Percentiles rank a stretch among this genome's conserved stretches.
phyloP scores from a whole-genome alignment of 2,329 filamentous ascomycete genomes.

The Talaromyces sp. region DNA sequence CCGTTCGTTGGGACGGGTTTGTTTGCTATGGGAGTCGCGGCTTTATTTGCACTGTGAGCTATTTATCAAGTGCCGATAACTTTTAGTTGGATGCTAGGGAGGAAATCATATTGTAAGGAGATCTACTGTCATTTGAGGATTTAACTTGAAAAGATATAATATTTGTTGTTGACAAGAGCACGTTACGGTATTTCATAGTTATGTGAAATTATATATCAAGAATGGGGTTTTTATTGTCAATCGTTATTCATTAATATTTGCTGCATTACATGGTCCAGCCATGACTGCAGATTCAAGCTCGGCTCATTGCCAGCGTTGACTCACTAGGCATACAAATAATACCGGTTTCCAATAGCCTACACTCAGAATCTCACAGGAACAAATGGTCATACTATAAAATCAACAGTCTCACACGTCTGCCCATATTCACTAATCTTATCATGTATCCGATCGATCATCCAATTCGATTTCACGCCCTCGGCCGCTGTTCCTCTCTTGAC shows the following conservation, averaged over 20 bases:
- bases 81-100: too few relatives aligned
- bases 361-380: background rate
- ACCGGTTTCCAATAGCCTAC: background rate
- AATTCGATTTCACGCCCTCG: slow-evolving; percentile 28
- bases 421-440: background rate
- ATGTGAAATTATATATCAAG: background rate
- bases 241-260: background rate
- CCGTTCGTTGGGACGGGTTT: background rate
- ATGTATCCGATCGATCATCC: slow-evolving; percentile 29
- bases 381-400: background rate
- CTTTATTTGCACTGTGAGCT: background rate
- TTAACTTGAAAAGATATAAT: too few relatives aligned
- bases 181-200: background rate
- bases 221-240: background rate
- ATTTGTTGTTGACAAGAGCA: too few relatives aligned
- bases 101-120: too few relatives aligned
- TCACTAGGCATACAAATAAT: background rate
- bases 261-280: background rate
- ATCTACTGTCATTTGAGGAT: background rate
- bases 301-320: background rate
- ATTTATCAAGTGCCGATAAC: too few relatives aligned
- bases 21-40: background rate
- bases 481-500: slow-evolving; percentile 29
- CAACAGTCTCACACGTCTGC: background rate
- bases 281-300: background rate